A percentile compares a stretch with the other conserved stretches of the same genome.
Evolutionary conservation across 257 asterid genomes (phyloP).

Genomic region (Hygrophila difformis): DNA sequence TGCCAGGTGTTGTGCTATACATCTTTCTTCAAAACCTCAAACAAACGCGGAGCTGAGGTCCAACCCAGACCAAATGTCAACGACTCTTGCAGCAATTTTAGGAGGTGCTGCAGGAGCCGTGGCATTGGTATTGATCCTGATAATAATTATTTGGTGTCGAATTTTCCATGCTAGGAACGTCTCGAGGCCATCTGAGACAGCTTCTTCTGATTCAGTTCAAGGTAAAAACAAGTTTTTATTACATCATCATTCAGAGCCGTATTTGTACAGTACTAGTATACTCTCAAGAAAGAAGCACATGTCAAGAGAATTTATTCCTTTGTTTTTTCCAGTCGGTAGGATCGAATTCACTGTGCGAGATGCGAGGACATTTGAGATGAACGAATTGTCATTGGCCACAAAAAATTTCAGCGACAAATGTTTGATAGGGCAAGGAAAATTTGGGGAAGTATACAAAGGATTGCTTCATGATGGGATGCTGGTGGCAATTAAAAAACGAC

Average conservation of each 20-base stretch:
- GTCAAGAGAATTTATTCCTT: too few species aligned
- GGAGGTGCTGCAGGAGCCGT: constrained; percentile 99
- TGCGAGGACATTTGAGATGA: constrained; percentile 62
- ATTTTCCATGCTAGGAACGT: constrained; percentile 35
- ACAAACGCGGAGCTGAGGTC: constrained; percentile 38
- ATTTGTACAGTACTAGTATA: too few species aligned
- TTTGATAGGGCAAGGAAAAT: constrained; percentile 82
- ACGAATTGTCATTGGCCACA: constrained; percentile 68
- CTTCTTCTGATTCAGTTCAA: constrained; percentile 73
- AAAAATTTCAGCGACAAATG: constrained; percentile 56
- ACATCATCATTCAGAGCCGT: background rate
- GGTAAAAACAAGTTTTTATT: constrained; percentile 26
- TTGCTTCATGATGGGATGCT: constrained; percentile 85
- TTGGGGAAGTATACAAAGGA: constrained; percentile 90
- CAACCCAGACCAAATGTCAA: constrained; percentile 76
- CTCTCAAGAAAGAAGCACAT: too few species aligned
- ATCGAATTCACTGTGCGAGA: constrained; percentile 53
- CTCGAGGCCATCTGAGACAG: constrained; percentile 71
- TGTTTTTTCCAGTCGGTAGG: constrained; percentile 57
- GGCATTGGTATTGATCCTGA: constrained; percentile 57
- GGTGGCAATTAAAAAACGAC: constrained; percentile 73
- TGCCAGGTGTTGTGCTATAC: constrained; percentile 51
- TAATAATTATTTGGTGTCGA: constrained; percentile 48
- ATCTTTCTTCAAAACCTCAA: constrained; percentile 14
- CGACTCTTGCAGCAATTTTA: constrained; percentile 86